Base-by-base conservation (phyloP, 1,284 basidiomycete species). In the Tremellales sp. region DNA sequence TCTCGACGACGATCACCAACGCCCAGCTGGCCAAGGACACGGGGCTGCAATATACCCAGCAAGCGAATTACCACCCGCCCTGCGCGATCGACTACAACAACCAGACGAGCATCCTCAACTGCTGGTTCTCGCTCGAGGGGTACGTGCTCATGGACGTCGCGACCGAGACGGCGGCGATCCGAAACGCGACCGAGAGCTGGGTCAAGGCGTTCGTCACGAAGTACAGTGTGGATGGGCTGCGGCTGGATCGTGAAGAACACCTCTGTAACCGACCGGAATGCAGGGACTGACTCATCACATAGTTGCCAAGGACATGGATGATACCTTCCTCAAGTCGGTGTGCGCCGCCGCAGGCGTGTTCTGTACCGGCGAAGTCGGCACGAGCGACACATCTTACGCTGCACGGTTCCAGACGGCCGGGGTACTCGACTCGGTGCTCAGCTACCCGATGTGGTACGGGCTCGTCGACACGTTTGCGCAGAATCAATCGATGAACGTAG, bases 391-490 rank as follows among this genome's bases (percentile, higher is more conserved):
- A 2, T 25, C 49, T 8, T 73, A 69, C 47, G 61, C 71, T 18
- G 61, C 49, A 1, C 37, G 46, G 7, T 73, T 72, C 48, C 72
- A 74, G 50, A 61, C 57, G 47, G 66, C 77, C 40, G 24, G 22
- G 9, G 22, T 39, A 6, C 68, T 72, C 24, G 75, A 78, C 61
- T 75, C 77, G 37, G 74, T 79, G 19, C 74, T 81, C 56, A 78
- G 81, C 63, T 82, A 81, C 54, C 77, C 79, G 2, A 68, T 75
- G 44, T 81, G 78, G 58, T 77, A 73, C 57, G 76, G 75, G 5
- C 61, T 81, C 22, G 36, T 50, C 26, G 35, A 48, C 16, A 56
- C 55, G 7, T 65, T 65, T 59, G 68, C 56, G 47, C 47, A 47
- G 16, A 58, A 26, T 10, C 53, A 57, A n/a, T 45, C 63, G 21